Base-by-base conservation (phyloP, 441 rosid genomes). In the Syzygium malaccense region DNA sequence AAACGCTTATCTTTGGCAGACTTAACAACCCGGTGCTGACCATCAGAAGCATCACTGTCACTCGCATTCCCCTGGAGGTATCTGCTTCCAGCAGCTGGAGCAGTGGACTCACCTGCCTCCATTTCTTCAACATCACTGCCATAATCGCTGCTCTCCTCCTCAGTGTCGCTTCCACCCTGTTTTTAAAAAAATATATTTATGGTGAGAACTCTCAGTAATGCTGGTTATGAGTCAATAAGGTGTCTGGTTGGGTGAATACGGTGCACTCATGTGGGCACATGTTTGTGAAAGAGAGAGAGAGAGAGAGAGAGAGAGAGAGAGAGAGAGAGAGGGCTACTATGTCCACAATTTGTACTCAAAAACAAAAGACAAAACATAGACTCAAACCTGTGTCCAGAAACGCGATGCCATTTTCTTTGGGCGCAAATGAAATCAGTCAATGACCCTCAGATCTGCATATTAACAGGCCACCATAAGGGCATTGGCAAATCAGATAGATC, bases 1-100 rank as follows among this genome's bases (percentile, higher is more conserved):
- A 91, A 93, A 23, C 98, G 94, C 86, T 95, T 96, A 91, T 96
- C 98, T 90, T 95, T 96, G 4, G 96, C 93, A 4, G 98, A 95
- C 92, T 93, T 92, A 83, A 95, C 96, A 28, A 94, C 95, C 66
- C 98, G 96, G 71, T 91, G 95, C 85, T 91, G 95, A 49, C 89
- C 93, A 91, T 94, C 97, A 4, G 93, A 94, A 9, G 93, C 95
- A 41, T 95, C 96, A 28, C 95, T 94, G 75, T 96, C 98, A 86
- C 94, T 96, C 49, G 83, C 96, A 71, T 85, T 93, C 5, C 54
- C 92, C 33, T 87, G 86, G 41, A 95, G 96, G 88, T 96, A 95
- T 88, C 92, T 92, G 80, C 91, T 94, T 37, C 86, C 87, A 2
- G 91, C 91, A 45, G 89, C 88, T 86, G 90, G 88, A 53, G 89